Evolutionary conservation across 2,329 filamentous ascomycete species (phyloP).

Genomic region (Amauroascus niger): DNA sequence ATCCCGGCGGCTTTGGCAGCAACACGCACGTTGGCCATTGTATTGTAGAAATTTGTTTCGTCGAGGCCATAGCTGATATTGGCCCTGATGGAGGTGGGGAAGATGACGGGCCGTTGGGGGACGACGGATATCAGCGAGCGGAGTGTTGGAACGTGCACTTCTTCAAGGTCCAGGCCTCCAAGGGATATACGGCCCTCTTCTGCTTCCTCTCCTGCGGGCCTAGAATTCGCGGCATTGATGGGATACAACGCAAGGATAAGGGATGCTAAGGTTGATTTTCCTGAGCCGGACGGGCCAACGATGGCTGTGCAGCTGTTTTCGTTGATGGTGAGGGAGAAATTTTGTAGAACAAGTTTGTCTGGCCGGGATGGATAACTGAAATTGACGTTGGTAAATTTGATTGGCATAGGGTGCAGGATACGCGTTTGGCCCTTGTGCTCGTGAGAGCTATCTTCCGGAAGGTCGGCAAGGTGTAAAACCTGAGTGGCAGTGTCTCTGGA

Average conservation of each 20-base stretch:
- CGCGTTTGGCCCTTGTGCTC: constrained; percentile 46
- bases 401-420: constrained; percentile 38
- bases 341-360: constrained; percentile 47
- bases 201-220: constrained; percentile 14
- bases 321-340: constrained; percentile 56
- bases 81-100: constrained; percentile 34
- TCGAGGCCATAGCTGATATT: constrained; percentile 67
- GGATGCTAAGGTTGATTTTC: constrained; percentile 75
- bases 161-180: constrained; percentile 46
- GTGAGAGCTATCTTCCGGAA: constrained; percentile 48
- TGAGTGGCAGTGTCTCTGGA: constrained; percentile 62
- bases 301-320: constrained; percentile 62
- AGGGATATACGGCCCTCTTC: constrained; percentile 41
- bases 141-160: constrained; percentile 50
- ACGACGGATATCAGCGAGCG: constrained; percentile 54
- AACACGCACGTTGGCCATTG: constrained; percentile 41
- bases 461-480: constrained; percentile 58
- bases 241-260: constrained; percentile 65
- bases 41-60: constrained; percentile 41
- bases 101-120: constrained; percentile 55
- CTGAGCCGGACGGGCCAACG: constrained; percentile 76
- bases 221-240: constrained; percentile 43
- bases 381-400: constrained; percentile 51
- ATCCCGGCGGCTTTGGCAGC: constrained; percentile 52
- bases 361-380: constrained; percentile 63